Evolutionary conservation across 2,329 filamentous ascomycete genomes (phyloP).

Genomic region (Dothidotthia symphoricarpi): DNA sequence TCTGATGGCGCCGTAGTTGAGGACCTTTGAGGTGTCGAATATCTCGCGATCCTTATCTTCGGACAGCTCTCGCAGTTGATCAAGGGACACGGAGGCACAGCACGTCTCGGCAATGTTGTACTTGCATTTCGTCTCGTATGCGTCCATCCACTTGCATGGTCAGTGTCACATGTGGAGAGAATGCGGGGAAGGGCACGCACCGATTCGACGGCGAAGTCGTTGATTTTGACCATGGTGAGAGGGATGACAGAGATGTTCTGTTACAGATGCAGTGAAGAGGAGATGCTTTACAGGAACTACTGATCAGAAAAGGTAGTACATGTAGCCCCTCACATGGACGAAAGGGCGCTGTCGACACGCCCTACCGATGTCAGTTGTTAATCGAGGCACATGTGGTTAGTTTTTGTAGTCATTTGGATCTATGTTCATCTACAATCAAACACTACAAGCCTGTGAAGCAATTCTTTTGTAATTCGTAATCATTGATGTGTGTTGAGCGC

Average conservation of each 20-base stretch:
- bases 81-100: constrained; percentile 69
- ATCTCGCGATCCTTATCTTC: constrained; percentile 54
- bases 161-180: constrained; percentile 8
- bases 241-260: not conserved
- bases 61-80: constrained; percentile 62
- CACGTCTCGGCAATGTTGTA: constrained; percentile 80
- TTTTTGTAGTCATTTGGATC: too few species aligned
- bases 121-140: constrained; percentile 52
- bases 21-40: constrained; percentile 54
- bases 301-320: too few species aligned
- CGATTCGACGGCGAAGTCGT: constrained; percentile 69
- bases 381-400: too few species aligned
- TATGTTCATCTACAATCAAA: too few species aligned
- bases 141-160: constrained; percentile 60
- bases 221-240: constrained; percentile 56
- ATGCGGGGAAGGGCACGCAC: constrained; percentile 45
- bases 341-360: too few species aligned
- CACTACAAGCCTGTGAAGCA: too few species aligned
- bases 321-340: too few species aligned
- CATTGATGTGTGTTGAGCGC: too few species aligned
- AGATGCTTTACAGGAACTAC: too few species aligned
- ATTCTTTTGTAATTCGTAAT: too few species aligned
- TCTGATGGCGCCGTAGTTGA: constrained; percentile 72
- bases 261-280: not conserved
- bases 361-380: too few species aligned